Evolutionary conservation across 1,139 yeast genomes (phyloP).

Genomic region (Debaryomyces subglobosus): DNA sequence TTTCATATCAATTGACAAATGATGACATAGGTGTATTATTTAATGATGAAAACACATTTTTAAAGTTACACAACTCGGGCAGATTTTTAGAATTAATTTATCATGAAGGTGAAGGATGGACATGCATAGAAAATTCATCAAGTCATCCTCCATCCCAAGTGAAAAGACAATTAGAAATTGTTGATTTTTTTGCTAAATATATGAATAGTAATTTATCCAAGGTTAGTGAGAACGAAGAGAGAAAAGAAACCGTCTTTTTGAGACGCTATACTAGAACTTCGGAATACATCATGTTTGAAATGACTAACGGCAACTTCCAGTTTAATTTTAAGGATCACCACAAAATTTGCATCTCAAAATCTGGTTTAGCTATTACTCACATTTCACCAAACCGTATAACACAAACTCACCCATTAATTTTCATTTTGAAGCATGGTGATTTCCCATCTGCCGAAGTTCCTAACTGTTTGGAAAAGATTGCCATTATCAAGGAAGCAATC

Average conservation of each 20-base stretch:
- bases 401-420: slow-evolving; percentile 67
- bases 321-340: slow-evolving; percentile 95
- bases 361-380: slow-evolving; percentile 78
- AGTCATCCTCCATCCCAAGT: slow-evolving; percentile 62
- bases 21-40: slow-evolving; percentile 92
- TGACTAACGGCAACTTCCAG: slow-evolving; percentile 91
- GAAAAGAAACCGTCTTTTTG: slow-evolving; percentile 69
- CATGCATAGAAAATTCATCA: slow-evolving; percentile 63
- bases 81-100: slow-evolving; percentile 65
- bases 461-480: slow-evolving; percentile 51
- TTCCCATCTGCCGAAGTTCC: slow-evolving; percentile 58
- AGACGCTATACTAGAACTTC: slow-evolving; percentile 81
- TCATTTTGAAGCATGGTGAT: slow-evolving; percentile 62
- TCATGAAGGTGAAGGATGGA: slow-evolving; percentile 71
- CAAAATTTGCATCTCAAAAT: slow-evolving; percentile 76
- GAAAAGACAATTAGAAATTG: slow-evolving; percentile 75
- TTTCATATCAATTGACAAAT: slow-evolving; percentile 88
- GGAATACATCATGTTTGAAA: slow-evolving; percentile 86
- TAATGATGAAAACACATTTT: slow-evolving; percentile 79
- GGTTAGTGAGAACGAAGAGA: slow-evolving; percentile 62
- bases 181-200: slow-evolving; percentile 80
- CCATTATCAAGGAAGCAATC: slow-evolving; percentile 43
- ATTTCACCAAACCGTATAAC: slow-evolving; percentile 78
- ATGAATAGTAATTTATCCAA: slow-evolving; percentile 81
- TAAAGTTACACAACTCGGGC: slow-evolving; percentile 66